Evolutionary conservation across 345 rosid genomes (phyloP).

Genomic region (Linum lewisii): DNA sequence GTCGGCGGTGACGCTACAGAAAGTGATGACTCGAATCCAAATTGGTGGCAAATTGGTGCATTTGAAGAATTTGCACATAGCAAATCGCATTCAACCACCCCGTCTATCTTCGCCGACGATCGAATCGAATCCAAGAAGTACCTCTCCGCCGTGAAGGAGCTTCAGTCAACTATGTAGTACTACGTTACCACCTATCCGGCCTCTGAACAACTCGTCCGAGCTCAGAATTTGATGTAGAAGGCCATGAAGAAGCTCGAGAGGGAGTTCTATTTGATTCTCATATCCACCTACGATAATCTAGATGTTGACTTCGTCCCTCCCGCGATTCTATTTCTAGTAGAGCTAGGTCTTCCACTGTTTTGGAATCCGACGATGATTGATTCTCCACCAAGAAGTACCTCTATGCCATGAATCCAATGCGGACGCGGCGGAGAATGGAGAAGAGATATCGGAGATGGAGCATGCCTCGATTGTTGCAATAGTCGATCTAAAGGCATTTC

Average conservation of each 20-base stretch:
- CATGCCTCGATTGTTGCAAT: slow-evolving; percentile 16
- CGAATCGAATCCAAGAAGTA: slow-evolving; percentile 43
- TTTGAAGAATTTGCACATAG: no score
- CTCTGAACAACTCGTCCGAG: slow-evolving; percentile 40
- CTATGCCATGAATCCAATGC: slow-evolving; percentile 14
- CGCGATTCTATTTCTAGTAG: slow-evolving; percentile 28
- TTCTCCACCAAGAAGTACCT: no score
- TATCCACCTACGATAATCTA: slow-evolving; percentile 33
- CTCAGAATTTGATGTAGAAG: slow-evolving; percentile 40
- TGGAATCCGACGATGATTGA: slow-evolving; percentile 13
- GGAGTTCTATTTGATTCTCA: slow-evolving; percentile 60
- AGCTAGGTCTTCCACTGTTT: slow-evolving; percentile 9
- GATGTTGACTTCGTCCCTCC: slow-evolving; percentile 44
- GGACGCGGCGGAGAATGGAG: slow-evolving; percentile 6
- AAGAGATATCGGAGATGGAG: slow-evolving; percentile 11
- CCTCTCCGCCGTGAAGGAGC: slow-evolving; percentile 29
- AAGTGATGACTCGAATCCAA: no score
- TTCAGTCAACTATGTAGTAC: slow-evolving; percentile 58
- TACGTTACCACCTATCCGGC: slow-evolving; percentile 23
- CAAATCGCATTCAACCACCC: no score
- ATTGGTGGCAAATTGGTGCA: no score
- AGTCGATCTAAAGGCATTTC: slow-evolving; percentile 54
- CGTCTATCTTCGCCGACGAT: slow-evolving; percentile 28
- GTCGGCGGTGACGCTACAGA: no score
- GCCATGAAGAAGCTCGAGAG: slow-evolving; percentile 66